phyloP scores from a whole-genome alignment of 2,329 filamentous ascomycete species.

The Fragosphaeria purpurea region DNA sequence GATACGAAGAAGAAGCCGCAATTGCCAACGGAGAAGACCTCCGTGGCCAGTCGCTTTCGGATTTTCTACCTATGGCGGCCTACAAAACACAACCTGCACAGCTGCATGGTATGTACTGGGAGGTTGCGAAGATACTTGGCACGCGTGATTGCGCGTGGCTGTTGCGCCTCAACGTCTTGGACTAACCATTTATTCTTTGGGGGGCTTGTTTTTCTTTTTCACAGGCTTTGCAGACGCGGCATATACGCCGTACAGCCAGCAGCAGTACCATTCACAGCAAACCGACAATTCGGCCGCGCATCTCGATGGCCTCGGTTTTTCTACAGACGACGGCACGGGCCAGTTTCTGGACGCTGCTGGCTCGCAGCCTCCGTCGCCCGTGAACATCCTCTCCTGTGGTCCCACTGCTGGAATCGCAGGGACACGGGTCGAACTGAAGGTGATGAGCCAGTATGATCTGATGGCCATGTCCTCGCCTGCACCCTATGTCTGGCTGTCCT shows the following conservation, averaged over 20 bases:
- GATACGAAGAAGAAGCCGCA: conserved; percentile 46
- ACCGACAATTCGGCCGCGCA: conserved; percentile 41
- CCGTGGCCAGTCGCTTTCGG: conserved; percentile 46
- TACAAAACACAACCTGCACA: conserved; percentile 70
- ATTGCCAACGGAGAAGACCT: conserved; percentile 40
- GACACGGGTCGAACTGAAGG: conserved; percentile 61
- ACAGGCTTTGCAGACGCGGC: conserved; percentile 33
- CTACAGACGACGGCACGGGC: conserved; percentile 52
- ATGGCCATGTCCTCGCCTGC: conserved; percentile 43
- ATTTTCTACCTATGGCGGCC: conserved; percentile 67
- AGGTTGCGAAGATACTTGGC: too few relatives aligned
- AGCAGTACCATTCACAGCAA: conserved; percentile 35
- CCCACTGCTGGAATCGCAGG: conserved; percentile 60
- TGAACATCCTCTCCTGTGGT: conserved; percentile 52
- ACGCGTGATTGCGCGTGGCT: too few relatives aligned
- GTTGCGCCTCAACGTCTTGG: conserved; percentile 1
- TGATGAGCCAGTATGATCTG: conserved; percentile 67
- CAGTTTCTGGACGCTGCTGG: conserved; percentile 44
- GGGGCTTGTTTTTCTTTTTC: conserved; percentile 1
- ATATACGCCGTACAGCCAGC: conserved; percentile 42
- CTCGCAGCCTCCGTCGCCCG: conserved; percentile 21
- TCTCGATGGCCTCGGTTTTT: conserved; percentile 46
- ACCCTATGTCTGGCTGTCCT: conserved; percentile 56
- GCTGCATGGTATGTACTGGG: conserved; percentile 62
- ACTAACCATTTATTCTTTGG: conserved; percentile 5